Conservation (phyloP, 2,329 filamentous ascomycete species). For the Pyricularia sp. region DNA sequence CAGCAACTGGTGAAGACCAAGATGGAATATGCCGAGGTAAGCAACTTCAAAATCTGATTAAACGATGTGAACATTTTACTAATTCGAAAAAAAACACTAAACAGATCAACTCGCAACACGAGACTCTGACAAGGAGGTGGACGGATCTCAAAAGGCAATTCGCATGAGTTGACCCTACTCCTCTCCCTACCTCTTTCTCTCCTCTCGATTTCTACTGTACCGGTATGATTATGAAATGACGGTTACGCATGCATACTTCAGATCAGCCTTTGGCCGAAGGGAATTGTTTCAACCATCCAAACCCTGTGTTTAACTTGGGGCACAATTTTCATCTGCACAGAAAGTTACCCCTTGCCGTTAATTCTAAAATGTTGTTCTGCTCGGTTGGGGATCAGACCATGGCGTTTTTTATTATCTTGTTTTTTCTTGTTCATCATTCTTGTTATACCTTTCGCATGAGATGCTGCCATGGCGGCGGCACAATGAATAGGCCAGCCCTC, state of each 20-base stretch:
- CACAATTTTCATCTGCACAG: not conserved
- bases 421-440: not conserved
- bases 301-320: not conserved
- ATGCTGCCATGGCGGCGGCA: not conserved
- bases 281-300: not conserved
- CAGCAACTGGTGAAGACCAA: constrained; percentile 87
- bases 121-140: constrained; percentile 69
- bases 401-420: not conserved
- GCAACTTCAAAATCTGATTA: constrained; percentile 19
- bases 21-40: constrained; percentile 90
- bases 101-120: constrained; percentile 62
- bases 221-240: not conserved
- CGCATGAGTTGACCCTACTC: constrained; percentile 20
- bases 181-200: not conserved
- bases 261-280: not conserved
- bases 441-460: not conserved
- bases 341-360: not conserved
- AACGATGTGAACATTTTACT: not conserved
- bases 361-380: not conserved
- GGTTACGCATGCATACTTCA: not conserved
- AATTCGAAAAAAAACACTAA: not conserved
- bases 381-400: not conserved
- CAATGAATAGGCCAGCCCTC: not conserved
- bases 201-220: not conserved
- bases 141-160: constrained; percentile 59